phyloP scores from a whole-genome alignment of 148 eudicot species.

The Silene latifolia region DNA sequence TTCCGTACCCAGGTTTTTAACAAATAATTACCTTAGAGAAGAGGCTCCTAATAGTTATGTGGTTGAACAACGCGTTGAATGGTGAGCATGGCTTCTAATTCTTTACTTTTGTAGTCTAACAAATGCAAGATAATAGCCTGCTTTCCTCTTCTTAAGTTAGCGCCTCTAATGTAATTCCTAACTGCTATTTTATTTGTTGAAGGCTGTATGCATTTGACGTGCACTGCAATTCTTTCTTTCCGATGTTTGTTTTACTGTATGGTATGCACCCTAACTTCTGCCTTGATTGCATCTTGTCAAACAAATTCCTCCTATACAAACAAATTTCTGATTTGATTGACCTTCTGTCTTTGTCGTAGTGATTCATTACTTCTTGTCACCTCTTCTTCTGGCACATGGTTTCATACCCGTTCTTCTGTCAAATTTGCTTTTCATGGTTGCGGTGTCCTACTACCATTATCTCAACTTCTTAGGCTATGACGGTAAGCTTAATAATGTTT shows the following conservation, averaged over 20 bases:
- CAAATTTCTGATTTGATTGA: conserved; percentile 4
- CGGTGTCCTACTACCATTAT: conserved; percentile 89
- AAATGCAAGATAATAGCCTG: background rate
- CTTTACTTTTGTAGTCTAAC: background rate
- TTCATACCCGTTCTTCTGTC: conserved; percentile 84
- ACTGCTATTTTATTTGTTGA: conserved; percentile 26
- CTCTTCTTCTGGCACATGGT: conserved; percentile 91
- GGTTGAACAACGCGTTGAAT: conserved; percentile 98
- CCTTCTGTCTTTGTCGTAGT: conserved; percentile 46
- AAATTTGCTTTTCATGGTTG: conserved; percentile 85
- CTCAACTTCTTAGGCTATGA: conserved; percentile 92
- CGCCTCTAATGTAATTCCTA: conserved; percentile 6
- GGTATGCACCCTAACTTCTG: conserved; percentile 41
- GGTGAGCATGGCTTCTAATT: conserved; percentile 52
- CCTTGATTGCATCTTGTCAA: background rate
- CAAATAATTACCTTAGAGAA: conserved; percentile 92
- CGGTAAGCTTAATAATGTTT: conserved; percentile 49
- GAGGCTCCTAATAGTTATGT: conserved; percentile 92
- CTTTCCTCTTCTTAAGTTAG: background rate
- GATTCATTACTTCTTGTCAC: conserved; percentile 85
- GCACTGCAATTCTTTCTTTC: conserved; percentile 99
- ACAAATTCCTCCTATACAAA: background rate
- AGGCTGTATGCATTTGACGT: conserved; percentile 99
- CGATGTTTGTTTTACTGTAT: conserved; percentile 82
- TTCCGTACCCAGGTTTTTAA: conserved; percentile 60